phyloP scores from a whole-genome alignment of 2,329 filamentous ascomycete genomes.

The Mollisiaceae sp. region DNA sequence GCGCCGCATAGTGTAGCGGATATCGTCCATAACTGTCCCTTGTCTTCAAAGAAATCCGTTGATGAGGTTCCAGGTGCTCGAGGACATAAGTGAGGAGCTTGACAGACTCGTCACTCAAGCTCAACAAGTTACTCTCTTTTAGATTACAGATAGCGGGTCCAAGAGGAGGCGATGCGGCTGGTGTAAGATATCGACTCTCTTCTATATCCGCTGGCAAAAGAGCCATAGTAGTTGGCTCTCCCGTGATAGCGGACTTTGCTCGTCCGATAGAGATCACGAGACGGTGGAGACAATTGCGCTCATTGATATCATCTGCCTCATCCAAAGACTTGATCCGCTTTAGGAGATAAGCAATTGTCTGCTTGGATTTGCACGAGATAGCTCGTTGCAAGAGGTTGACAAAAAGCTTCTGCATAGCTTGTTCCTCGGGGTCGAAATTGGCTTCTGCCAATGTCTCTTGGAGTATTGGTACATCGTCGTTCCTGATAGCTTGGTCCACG shows the following conservation, averaged over 20 bases:
- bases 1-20: constrained; percentile 90
- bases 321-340: constrained; percentile 73
- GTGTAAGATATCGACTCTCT: constrained; percentile 73
- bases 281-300: constrained; percentile 90
- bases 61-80: constrained; percentile 68
- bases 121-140: constrained; percentile 70
- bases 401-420: constrained; percentile 68
- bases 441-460: constrained; percentile 62
- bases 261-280: constrained; percentile 91
- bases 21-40: constrained; percentile 82
- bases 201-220: constrained; percentile 51
- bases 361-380: constrained; percentile 71
- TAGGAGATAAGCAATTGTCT: constrained; percentile 75
- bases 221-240: constrained; percentile 25
- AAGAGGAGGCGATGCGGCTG: constrained; percentile 70
- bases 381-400: constrained; percentile 79
- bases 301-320: constrained; percentile 91
- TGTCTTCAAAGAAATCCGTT: constrained; percentile 69
- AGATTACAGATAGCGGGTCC: constrained; percentile 66
- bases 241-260: constrained; percentile 55
- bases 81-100: constrained; percentile 68
- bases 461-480: constrained; percentile 66
- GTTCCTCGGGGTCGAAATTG: constrained; percentile 57
- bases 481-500: constrained; percentile 73
- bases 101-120: constrained; percentile 76